A percentile compares a stretch with the other conserved stretches of the same genome.
These are phyloP conservation scores for Penicillium nucicola DNA, from an alignment of 495 filamentous ascomycete genomes.

Conservation along the genomic window DNA sequence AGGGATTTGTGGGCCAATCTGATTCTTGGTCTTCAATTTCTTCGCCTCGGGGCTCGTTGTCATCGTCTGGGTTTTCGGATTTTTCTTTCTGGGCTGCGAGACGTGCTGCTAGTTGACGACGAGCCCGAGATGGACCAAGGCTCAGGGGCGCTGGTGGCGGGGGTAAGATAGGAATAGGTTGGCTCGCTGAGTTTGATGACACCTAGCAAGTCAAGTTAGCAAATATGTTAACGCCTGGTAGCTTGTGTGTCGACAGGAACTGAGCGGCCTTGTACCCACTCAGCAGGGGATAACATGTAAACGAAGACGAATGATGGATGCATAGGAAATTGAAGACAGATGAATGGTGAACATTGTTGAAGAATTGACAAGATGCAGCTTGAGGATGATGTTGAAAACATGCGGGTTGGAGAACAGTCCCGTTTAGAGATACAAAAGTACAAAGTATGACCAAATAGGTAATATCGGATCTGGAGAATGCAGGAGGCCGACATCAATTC, in stretches of 20 bases:
- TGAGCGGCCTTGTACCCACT: not conserved
- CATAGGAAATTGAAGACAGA: not conserved
- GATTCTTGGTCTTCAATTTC: slow-evolving; percentile 21
- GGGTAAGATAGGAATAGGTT: slow-evolving; percentile 45
- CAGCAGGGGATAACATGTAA: not conserved
- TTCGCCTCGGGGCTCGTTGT: slow-evolving; percentile 25
- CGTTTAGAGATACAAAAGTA: no score
- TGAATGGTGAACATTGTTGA: not conserved
- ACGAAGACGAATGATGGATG: not conserved
- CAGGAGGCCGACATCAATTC: no score
- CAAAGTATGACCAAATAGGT: no score
- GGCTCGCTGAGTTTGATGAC: slow-evolving; percentile 35
- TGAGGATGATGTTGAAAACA: no score
- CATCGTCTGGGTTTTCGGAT: slow-evolving; percentile 27
- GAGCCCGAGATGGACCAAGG: slow-evolving; percentile 79
- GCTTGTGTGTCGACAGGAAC: not conserved
- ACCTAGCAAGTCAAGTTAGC: slow-evolving; percentile 21
- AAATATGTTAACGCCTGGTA: not conserved
- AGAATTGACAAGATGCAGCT: not conserved
- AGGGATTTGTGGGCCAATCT: slow-evolving; percentile 41
- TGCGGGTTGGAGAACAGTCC: no score
- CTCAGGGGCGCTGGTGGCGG: slow-evolving; percentile 55
- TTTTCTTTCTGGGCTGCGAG: slow-evolving; percentile 75
- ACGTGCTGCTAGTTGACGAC: slow-evolving; percentile 77
- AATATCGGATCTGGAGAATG: no score